phyloP scores from a whole-genome alignment of 768 basidiomycete species.

The Pleurotus cornucopiae region DNA sequence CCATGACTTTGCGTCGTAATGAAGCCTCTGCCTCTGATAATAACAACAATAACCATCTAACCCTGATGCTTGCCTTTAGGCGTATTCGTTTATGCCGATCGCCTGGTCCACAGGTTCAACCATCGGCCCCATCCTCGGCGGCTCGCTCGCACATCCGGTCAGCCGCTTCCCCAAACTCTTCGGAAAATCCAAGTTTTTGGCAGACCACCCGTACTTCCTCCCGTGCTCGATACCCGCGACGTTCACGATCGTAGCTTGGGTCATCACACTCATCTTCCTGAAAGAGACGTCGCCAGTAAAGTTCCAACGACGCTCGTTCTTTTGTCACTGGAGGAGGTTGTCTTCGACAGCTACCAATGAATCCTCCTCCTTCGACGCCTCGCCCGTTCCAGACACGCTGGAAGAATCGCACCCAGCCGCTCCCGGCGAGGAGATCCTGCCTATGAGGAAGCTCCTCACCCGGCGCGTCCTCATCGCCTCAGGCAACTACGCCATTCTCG shows the following conservation, averaged over 20 bases:
- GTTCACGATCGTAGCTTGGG: slow-evolving; percentile 40
- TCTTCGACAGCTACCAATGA: neutral
- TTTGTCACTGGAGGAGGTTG: no score
- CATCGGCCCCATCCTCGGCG: slow-evolving; percentile 46
- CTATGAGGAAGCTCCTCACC: slow-evolving; percentile 35
- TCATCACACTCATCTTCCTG: slow-evolving; percentile 36
- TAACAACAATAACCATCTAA: neutral
- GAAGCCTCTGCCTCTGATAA: neutral
- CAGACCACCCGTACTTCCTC: slow-evolving; percentile 52
- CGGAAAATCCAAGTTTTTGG: slow-evolving; percentile 37
- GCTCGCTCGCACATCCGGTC: slow-evolving; percentile 43
- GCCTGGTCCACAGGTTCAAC: slow-evolving; percentile 1
- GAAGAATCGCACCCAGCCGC: slow-evolving; percentile 6
- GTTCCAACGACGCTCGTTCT: neutral
- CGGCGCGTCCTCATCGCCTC: slow-evolving; percentile 61
- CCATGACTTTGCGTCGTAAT: neutral
- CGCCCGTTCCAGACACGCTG: neutral
- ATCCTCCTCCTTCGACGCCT: slow-evolving; percentile 1
- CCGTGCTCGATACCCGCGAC: slow-evolving; percentile 51
- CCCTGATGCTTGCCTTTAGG: slow-evolving; percentile 19
- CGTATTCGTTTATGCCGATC: slow-evolving; percentile 46
- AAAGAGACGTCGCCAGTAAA: slow-evolving; percentile 28
- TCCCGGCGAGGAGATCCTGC: slow-evolving; percentile 14
- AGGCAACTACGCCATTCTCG: slow-evolving; percentile 64
- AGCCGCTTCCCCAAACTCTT: slow-evolving; percentile 47